A percentile compares a stretch with the other conserved stretches of the same genome.
phyloP scores from a whole-genome alignment of 2,329 filamentous ascomycete species.

The Pyricularia grisea region DNA sequence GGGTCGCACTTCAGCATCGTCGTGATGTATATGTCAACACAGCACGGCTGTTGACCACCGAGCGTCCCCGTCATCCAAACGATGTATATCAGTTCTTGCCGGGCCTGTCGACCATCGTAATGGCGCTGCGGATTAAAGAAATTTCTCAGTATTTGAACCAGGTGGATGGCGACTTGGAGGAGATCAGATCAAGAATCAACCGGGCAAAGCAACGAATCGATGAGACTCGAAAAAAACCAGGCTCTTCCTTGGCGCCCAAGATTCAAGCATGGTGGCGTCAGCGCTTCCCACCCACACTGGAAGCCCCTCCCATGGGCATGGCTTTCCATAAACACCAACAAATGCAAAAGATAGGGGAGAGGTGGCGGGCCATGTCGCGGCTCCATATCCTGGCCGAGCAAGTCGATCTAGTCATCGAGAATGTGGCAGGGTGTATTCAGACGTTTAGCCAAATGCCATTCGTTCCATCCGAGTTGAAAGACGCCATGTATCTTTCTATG shows the following conservation, averaged over 20 bases:
- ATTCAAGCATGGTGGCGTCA: not conserved
- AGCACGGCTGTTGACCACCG: not conserved
- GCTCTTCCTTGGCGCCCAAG: not conserved
- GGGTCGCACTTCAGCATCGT: not conserved
- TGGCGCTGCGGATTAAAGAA: conserved; percentile 3
- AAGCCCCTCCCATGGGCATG: not conserved
- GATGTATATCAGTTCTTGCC: not conserved
- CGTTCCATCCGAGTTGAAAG: not conserved
- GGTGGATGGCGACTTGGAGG: not conserved
- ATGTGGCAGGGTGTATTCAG: not conserved
- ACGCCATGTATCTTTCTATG: not conserved
- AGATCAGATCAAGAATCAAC: not conserved
- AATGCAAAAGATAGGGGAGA: not conserved
- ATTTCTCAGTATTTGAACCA: not conserved
- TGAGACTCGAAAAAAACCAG: not conserved
- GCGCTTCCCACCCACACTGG: not conserved
- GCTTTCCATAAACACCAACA: not conserved
- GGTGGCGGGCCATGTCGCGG: not conserved
- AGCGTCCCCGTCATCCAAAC: not conserved
- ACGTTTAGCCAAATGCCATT: not conserved
- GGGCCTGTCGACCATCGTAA: not conserved
- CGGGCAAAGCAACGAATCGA: not conserved
- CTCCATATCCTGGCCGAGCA: conserved; percentile 1
- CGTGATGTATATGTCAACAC: not conserved
- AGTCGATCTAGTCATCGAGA: not conserved